Base-by-base conservation (phyloP, 768 basidiomycete genomes). In the Termitomyces bulborhizus region DNA sequence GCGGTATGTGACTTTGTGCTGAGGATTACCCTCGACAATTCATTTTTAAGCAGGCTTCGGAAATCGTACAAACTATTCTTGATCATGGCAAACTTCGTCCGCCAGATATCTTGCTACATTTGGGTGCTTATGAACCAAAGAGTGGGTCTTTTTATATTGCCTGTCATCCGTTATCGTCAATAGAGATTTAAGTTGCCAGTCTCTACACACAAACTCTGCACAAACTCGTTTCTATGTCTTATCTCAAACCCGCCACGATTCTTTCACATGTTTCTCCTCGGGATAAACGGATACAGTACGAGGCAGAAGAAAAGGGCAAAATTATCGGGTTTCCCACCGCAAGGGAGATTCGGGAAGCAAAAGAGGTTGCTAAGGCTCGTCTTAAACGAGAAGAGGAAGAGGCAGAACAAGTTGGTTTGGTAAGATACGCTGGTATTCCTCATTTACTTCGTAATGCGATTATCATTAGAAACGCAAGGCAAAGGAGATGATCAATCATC, bases 21-120 rank as follows among this genome's bases (percentile, higher is more conserved):
- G 53, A 16, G 36, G 51, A 6, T 57, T 42, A 51, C 52, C 39
- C 53, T 9, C 32, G 53, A 48, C 13, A 13, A 18, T 34, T 46
- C 34, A 60, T 46, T 11, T 56, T 55, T 50, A 0, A 44, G n/a
- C 57, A 94, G 92, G 91, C 81, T 12, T 80, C 82, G 49, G 83
- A 88, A 53, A 83, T 98, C 52, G 74, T 97, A 21, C 83, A 85
- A 62, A 70, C 84, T 11, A 74, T 96, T 27, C 72, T 96, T 51
- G 84, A 93, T 64, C 86, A 93, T 64, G 95, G 95, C 37, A 95
- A 93, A 68, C 78, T 96, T 63, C 83, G 83, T 46, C 78, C 85
- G 3, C 82, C 82, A 62, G 86, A 93, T 54, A 83, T 96, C 46
- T 60, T 88, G 26, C 71, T 75, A 16, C 68, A 71, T 40, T 68